phyloP scores from a whole-genome alignment of 2,329 filamentous ascomycete species.

The Teratosphaeria destructans region DNA sequence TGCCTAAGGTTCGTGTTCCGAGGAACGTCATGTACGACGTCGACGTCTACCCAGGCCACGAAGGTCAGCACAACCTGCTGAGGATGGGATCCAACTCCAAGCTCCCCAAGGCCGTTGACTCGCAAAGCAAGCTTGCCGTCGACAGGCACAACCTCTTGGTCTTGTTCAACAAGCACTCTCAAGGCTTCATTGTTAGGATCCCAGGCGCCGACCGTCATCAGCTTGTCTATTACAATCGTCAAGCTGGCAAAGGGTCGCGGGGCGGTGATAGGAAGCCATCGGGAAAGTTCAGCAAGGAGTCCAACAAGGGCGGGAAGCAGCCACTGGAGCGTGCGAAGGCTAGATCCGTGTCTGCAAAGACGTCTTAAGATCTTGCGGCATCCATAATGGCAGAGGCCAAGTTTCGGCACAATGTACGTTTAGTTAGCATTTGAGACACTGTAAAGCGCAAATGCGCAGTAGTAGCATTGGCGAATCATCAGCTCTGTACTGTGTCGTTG shows the following conservation, averaged over 20 bases:
- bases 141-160: background rate
- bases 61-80: slow-evolving; percentile 13
- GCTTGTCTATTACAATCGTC: background rate
- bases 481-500: background rate
- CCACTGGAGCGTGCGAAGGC: background rate
- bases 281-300: background rate
- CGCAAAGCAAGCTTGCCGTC: background rate
- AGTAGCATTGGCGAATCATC: background rate
- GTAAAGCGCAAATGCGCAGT: background rate
- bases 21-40: slow-evolving; percentile 13
- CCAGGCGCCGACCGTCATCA: slow-evolving; percentile 13
- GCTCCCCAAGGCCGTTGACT: slow-evolving; percentile 7
- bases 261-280: slow-evolving; percentile 1
- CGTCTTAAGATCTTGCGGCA: background rate
- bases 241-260: slow-evolving; percentile 1
- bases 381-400: background rate
- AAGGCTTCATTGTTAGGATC: slow-evolving; percentile 19
- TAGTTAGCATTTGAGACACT: background rate
- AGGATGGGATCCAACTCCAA: slow-evolving; percentile 6
- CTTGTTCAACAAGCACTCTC: slow-evolving; percentile 8
- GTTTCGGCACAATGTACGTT: background rate
- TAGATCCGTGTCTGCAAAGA: background rate
- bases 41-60: slow-evolving; percentile 2
- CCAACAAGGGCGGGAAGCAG: background rate
- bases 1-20: slow-evolving; percentile 27